Conservation (phyloP, 1,284 basidiomycete species). For the Trametes hirsuta region DNA sequence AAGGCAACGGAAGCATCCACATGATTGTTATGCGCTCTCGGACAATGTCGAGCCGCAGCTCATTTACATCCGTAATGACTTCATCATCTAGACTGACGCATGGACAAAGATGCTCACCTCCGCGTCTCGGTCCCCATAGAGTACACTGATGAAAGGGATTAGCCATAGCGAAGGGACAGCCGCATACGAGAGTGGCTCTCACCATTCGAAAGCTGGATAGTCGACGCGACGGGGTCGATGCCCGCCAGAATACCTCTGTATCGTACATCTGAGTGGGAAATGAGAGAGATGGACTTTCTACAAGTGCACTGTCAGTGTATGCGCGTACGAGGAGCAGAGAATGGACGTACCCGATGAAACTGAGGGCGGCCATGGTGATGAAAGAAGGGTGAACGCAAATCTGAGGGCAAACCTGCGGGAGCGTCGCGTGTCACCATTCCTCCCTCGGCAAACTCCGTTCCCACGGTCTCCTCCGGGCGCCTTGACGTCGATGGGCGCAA, state of each 20-base stretch:
- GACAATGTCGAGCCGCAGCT: constrained; percentile 49
- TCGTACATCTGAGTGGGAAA: constrained; percentile 89
- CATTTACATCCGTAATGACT: constrained; percentile 67
- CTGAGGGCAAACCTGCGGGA: constrained; percentile 11
- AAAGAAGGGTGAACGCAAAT: constrained; percentile 20
- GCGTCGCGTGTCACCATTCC: constrained; percentile 21
- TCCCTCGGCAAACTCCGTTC: constrained; percentile 22
- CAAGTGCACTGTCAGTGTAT: constrained; percentile 26
- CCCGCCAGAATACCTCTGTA: constrained; percentile 87
- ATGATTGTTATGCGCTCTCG: constrained; percentile 72
- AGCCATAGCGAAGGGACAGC: neutral
- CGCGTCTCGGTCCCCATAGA: constrained; percentile 89
- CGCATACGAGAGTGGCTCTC: constrained; percentile 25
- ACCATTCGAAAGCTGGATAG: constrained; percentile 89
- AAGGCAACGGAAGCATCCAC: constrained; percentile 79
- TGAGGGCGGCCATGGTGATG: constrained; percentile 59
- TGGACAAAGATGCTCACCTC: constrained; percentile 55
- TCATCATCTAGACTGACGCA: constrained; percentile 41
- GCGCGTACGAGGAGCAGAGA: neutral
- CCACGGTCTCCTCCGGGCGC: constrained; percentile 12
- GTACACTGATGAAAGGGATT: constrained; percentile 54
- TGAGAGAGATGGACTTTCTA: constrained; percentile 88
- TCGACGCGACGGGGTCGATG: constrained; percentile 82
- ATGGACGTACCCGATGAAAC: constrained; percentile 66
- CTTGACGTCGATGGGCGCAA: neutral